Percentiles rank a stretch among this genome's conserved stretches.
phyloP scores from a whole-genome alignment of 139 green algal genomes.

The Chlamydomonas sp. region DNA sequence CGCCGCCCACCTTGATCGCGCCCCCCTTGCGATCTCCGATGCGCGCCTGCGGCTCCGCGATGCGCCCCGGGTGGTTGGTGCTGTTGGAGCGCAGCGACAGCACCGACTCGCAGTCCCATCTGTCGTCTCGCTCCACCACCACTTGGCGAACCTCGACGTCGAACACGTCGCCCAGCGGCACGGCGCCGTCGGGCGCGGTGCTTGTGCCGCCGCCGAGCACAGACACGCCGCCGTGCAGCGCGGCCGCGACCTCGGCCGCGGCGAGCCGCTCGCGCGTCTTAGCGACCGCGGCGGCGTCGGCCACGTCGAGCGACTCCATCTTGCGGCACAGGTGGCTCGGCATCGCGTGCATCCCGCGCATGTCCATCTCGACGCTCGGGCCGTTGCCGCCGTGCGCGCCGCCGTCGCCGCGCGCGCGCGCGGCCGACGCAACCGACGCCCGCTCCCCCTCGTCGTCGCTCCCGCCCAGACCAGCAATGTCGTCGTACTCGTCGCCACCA shows the following conservation, averaged over 20 bases:
- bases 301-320: constrained; percentile 14
- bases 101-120: constrained; percentile 87
- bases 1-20: constrained; percentile 36
- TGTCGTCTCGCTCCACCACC: constrained; percentile 22
- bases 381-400: too few relatives aligned
- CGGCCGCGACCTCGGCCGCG: background rate
- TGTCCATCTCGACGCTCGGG: too few relatives aligned
- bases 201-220: background rate
- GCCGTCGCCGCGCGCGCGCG: background rate
- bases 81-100: constrained; percentile 72
- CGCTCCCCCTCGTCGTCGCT: constrained; percentile 3
- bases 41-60: constrained; percentile 37
- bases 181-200: background rate
- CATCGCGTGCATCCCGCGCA: too few relatives aligned
- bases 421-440: background rate
- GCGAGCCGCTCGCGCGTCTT: constrained; percentile 18
- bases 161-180: constrained; percentile 6
- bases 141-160: constrained; percentile 25
- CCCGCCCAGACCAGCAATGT: background rate
- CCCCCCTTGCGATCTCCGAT: constrained; percentile 15
- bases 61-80: constrained; percentile 71
- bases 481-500: constrained; percentile 8
- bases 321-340: background rate
- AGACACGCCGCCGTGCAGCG: background rate
- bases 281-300: constrained; percentile 21